Evolutionary conservation across 306 rosid genomes (phyloP).

Genomic region (Oemleria cerasiformis): DNA sequence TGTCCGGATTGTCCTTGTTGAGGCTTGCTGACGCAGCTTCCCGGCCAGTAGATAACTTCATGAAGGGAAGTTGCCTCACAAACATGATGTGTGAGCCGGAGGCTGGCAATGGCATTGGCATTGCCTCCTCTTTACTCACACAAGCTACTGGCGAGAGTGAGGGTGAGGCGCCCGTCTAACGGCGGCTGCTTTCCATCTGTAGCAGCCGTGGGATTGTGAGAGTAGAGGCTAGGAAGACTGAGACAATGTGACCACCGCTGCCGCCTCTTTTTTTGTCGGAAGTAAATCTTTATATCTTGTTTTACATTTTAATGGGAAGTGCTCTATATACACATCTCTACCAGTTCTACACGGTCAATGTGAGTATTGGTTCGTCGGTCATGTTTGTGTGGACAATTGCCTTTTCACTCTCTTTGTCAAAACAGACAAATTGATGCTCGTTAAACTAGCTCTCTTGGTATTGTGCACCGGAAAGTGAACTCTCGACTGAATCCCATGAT

Average conservation of each 20-base stretch:
- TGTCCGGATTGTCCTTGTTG: constrained; percentile 39
- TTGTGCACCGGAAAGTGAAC: no score
- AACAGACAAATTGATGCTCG: background rate
- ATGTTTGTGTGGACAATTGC: background rate
- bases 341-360: constrained; percentile 4
- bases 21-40: constrained; percentile 38
- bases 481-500: no score
- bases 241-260: constrained; percentile 18
- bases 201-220: constrained; percentile 37
- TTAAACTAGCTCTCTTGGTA: background rate
- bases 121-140: constrained; percentile 31
- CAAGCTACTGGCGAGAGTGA: constrained; percentile 40
- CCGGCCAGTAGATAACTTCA: constrained; percentile 28
- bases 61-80: constrained; percentile 37
- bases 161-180: constrained; percentile 34
- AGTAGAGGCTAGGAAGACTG: constrained; percentile 43
- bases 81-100: constrained; percentile 35
- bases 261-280: background rate
- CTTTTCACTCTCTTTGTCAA: background rate
- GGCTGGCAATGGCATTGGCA: constrained; percentile 30
- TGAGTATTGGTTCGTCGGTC: constrained; percentile 20
- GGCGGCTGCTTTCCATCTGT: constrained; percentile 40
- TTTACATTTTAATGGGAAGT: constrained; percentile 1
- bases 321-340: background rate
- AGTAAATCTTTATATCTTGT: constrained; percentile 20